A percentile compares a stretch with the other conserved stretches of the same genome.
phyloP scores from a whole-genome alignment of 2,329 filamentous ascomycete genomes.

The Ophiocordyceps sinensis region DNA sequence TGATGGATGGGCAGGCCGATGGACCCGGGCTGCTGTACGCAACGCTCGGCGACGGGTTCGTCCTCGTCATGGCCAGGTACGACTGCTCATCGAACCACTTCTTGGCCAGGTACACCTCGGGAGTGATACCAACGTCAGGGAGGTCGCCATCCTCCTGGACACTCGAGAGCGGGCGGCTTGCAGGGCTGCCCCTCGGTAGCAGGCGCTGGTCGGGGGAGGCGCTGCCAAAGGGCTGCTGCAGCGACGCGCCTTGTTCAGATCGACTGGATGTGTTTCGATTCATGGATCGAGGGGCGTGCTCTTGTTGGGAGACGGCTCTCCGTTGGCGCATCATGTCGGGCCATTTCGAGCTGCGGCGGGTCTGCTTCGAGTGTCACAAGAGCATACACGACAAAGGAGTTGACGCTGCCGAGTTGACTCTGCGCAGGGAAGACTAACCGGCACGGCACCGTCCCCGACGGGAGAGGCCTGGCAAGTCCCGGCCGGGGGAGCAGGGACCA shows the following conservation, averaged over 20 bases:
- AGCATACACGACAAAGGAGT: not conserved
- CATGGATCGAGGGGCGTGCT: constrained; percentile 23
- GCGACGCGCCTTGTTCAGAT: constrained; percentile 20
- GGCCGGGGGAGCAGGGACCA: not conserved
- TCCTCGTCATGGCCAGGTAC: constrained; percentile 10
- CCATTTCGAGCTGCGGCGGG: not conserved
- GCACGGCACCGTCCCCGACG: not conserved
- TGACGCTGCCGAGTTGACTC: too few relatives aligned
- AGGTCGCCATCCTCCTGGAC: constrained; percentile 19
- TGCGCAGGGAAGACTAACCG: constrained; percentile 1
- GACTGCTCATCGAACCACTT: constrained; percentile 11
- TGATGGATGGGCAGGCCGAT: constrained; percentile 27
- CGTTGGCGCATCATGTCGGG: constrained; percentile 7
- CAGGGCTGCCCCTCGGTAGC: constrained; percentile 15
- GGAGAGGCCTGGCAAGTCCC: not conserved
- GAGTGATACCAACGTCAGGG: constrained; percentile 21
- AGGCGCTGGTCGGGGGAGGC: constrained; percentile 13
- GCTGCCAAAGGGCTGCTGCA: constrained; percentile 3
- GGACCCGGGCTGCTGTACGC: constrained; percentile 13
- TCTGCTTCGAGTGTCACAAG: not conserved
- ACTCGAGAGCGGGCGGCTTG: constrained; percentile 17
- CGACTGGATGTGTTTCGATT: constrained; percentile 27
- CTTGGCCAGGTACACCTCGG: constrained; percentile 22
- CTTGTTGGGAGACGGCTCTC: constrained; percentile 15
- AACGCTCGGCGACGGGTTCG: constrained; percentile 10